Evolutionary conservation across 2,329 filamentous ascomycete species (phyloP), one percentile per base, ranked within the genome.

Genomic region (Verticillium longisporum): DNA sequence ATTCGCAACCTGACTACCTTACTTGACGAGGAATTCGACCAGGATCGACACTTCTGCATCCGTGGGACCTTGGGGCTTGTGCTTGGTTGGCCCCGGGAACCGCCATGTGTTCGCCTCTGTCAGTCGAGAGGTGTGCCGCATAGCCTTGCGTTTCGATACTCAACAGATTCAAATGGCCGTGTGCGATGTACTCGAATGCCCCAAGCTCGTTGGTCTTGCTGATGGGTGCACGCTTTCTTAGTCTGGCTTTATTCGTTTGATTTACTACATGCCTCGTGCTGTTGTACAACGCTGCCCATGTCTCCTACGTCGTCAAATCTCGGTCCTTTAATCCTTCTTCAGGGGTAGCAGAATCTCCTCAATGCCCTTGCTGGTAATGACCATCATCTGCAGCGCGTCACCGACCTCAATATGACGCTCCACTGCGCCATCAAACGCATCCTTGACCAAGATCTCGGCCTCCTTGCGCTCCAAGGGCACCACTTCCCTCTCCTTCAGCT

Each of bases 341-440:
- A 99, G 79, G 33, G 90, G 88, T 68, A 88, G 78, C 71, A 89
- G 89, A 58, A 86, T 84, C 83, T 99, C 95, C 79, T 96, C 85
- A 71, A 98, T 92, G 11, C 95, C 95, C 59, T 92, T 82, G 75
- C 84, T 86, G 57, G 92, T 97, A 71, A 98, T 92, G 68, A 96
- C 87, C 83, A 99, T 83, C 86, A 97, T 93, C 83, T 99, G 95
- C 74, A 99, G 78, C 58, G 90, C 89, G 79, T 99, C 95, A 75
- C 95, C 95, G 64, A 99, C 96, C 82, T 99, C 95, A 69, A 99
- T 99, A 80, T 99, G 95, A 78, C 95, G 90, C 84, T 99, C 95
- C 37, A 97, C 94, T 4, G 96, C 95, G 75, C 94, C 96, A 65
- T 96, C 96, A 77, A 99, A 99, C 2, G 95, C 95, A 83, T 99